These are phyloP conservation scores for Penicillium sp. DNA, from an alignment of 2,329 filamentous ascomycete genomes.

Conservation along the genomic window DNA sequence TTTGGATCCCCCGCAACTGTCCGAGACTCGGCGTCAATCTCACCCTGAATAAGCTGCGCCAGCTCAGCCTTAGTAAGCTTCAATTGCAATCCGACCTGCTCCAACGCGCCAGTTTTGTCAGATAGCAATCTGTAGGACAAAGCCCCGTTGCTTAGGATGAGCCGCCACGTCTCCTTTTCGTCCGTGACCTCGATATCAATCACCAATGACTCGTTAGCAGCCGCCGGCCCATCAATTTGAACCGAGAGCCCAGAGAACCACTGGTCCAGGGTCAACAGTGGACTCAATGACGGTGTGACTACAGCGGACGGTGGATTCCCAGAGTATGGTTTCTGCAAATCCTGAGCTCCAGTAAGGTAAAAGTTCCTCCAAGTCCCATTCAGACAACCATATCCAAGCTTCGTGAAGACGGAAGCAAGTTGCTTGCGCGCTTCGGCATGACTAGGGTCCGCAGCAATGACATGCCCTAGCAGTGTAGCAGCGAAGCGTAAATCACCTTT, in stretches of 20 bases:
- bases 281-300: constrained; percentile 1
- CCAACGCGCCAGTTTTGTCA: neutral
- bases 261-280: constrained; percentile 14
- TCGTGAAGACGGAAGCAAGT: constrained; percentile 33
- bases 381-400: constrained; percentile 39
- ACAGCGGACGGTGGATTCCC: neutral
- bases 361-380: constrained; percentile 46
- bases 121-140: constrained; percentile 10
- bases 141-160: constrained; percentile 24
- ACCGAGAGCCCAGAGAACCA: constrained; percentile 20
- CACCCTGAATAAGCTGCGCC: neutral
- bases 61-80: neutral
- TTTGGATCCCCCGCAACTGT: neutral
- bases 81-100: neutral
- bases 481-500: constrained; percentile 41
- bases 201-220: constrained; percentile 4
- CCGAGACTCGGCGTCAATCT: neutral
- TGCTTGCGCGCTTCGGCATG: constrained; percentile 6
- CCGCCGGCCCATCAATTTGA: constrained; percentile 15
- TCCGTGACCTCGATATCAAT: constrained; percentile 19
- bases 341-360: constrained; percentile 35
- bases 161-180: constrained; percentile 11
- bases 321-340: constrained; percentile 15
- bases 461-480: constrained; percentile 39
- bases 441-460: constrained; percentile 26